These are phyloP conservation scores for Sarocladiaceae sp. DNA, from an alignment of 2,329 filamentous ascomycete species.

Conservation along the genomic window DNA sequence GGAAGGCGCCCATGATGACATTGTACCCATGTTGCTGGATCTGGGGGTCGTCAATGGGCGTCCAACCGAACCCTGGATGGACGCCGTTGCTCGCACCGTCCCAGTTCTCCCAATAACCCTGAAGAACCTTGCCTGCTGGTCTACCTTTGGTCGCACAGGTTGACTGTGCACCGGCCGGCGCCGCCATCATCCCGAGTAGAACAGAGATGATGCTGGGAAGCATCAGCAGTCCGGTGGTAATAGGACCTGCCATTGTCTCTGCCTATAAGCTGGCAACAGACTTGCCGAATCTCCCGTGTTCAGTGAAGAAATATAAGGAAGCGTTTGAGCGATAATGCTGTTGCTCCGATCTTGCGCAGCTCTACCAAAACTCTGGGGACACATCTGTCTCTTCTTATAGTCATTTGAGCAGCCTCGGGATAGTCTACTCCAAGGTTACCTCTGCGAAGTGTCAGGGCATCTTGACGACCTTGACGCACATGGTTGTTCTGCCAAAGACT, in stretches of 20 bases:
- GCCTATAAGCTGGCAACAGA: neutral
- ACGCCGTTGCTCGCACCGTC: conserved; percentile 26
- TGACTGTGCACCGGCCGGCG: conserved; percentile 13
- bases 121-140: conserved; percentile 25
- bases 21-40: conserved; percentile 27
- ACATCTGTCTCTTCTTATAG: neutral
- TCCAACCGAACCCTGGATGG: conserved; percentile 27
- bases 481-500: neutral
- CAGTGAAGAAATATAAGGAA: neutral
- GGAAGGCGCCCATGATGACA: conserved; percentile 28
- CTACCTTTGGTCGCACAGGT: conserved; percentile 26
- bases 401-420: neutral
- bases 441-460: neutral
- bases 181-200: neutral
- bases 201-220: neutral
- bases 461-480: neutral
- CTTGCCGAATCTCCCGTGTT: neutral
- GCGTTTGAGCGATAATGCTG: neutral
- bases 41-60: conserved; percentile 22
- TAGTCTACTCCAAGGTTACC: neutral
- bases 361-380: neutral
- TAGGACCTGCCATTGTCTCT: neutral
- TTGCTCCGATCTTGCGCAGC: neutral
- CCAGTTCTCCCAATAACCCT: conserved; percentile 32
- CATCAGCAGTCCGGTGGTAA: neutral